Conservation (phyloP, 2,329 filamentous ascomycete species). For the Aspergillus sp. region DNA sequence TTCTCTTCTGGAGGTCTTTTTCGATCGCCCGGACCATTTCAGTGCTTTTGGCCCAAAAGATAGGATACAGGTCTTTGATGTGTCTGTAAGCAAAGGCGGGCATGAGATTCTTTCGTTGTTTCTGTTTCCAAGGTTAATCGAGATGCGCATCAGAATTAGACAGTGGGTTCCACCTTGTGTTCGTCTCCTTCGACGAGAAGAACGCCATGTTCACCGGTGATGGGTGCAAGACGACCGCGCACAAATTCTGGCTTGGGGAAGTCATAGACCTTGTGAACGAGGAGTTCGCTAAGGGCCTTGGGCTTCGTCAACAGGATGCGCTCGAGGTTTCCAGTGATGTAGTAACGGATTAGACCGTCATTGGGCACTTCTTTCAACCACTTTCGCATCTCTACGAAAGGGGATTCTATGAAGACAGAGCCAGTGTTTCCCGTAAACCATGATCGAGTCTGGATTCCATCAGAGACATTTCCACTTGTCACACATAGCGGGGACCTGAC, state of each 20-base stretch:
- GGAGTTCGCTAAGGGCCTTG: constrained; percentile 67
- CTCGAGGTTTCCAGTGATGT: constrained; percentile 61
- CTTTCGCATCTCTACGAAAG: constrained; percentile 36
- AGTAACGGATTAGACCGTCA: constrained; percentile 67
- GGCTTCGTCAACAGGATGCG: constrained; percentile 61
- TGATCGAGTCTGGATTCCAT: constrained; percentile 30
- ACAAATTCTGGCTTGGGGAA: constrained; percentile 63
- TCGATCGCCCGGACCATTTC: constrained; percentile 65
- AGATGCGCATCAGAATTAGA: neutral
- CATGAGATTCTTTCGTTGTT: constrained; percentile 72
- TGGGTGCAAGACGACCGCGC: constrained; percentile 32
- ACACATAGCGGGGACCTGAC: neutral
- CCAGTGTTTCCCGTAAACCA: constrained; percentile 49
- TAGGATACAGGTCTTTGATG: constrained; percentile 77
- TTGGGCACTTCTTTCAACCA: constrained; percentile 64
- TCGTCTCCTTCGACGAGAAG: constrained; percentile 87
- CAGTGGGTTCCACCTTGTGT: constrained; percentile 61
- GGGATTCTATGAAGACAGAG: constrained; percentile 37
- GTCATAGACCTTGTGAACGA: constrained; percentile 68
- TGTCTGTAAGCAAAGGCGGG: constrained; percentile 85
- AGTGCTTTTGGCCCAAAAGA: constrained; percentile 76
- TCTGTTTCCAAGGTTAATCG: constrained; percentile 23
- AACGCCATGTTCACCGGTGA: constrained; percentile 42
- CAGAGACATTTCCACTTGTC: neutral
- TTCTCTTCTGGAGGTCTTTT: constrained; percentile 41